These are phyloP conservation scores for Acer negundo DNA, from an alignment of 345 rosid species.

Conservation along the genomic window DNA sequence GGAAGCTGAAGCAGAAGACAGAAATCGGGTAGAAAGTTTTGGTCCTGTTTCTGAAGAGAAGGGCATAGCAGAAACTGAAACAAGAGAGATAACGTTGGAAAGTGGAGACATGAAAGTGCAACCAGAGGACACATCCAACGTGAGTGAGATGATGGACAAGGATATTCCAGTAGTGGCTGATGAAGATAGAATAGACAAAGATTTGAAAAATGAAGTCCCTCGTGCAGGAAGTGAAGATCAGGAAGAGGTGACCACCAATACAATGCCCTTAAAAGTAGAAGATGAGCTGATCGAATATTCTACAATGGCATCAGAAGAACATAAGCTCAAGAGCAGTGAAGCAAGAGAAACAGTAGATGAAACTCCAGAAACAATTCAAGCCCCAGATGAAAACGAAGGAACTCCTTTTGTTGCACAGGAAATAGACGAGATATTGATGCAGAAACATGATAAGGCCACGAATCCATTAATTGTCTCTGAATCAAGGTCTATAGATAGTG, in stretches of 20 bases:
- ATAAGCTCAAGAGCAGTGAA: conserved; percentile 12
- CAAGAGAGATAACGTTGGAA: not conserved
- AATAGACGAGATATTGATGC: not conserved
- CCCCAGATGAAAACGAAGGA: conserved; percentile 19
- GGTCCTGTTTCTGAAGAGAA: conserved; percentile 22
- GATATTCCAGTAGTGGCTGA: conserved; percentile 6
- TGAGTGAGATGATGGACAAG: conserved; percentile 10
- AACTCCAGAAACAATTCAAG: conserved; percentile 6
- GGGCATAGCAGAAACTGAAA: conserved; percentile 7
- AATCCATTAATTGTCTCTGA: conserved; percentile 18
- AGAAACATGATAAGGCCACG: conserved; percentile 11
- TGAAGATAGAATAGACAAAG: conserved; percentile 10
- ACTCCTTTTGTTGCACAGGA: conserved; percentile 9
- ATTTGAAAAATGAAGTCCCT: conserved; percentile 9
- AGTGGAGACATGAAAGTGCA: conserved; percentile 11
- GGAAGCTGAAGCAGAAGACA: conserved; percentile 27
- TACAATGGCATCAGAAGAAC: conserved; percentile 21
- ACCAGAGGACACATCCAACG: conserved; percentile 13
- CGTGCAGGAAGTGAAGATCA: conserved; percentile 12
- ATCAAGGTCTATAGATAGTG: conserved; percentile 17
- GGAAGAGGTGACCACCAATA: not conserved
- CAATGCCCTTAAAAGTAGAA: conserved; percentile 5
- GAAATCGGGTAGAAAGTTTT: conserved; percentile 20
- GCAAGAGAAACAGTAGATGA: conserved; percentile 22
- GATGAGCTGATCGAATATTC: conserved; percentile 19